Base-by-base conservation (phyloP, 2,329 filamentous ascomycete genomes). In the Fusarium piperis region DNA sequence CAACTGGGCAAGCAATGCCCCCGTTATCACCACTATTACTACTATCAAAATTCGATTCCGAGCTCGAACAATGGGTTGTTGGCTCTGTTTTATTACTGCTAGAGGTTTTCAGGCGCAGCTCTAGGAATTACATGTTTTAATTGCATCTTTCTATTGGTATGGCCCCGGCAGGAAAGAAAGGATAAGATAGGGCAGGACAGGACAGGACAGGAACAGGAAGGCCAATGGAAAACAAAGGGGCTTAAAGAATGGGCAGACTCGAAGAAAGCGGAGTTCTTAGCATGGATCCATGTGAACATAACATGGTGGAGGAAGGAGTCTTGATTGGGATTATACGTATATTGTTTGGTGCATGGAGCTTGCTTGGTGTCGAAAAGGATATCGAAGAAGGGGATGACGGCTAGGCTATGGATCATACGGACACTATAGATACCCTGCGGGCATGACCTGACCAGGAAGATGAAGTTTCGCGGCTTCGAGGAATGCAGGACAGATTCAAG, bases 391-490 rank as follows among this genome's bases (percentile, higher is more conserved):
- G 48, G 10, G 39, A 56, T 28, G 36, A 35, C 44, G 62, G 52
- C 46, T 12, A 59, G 62, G 52, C 46, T 12, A 59, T 48, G 59
- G 46, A 67, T 56, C 66, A 59, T 60, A 62, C 39, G 69, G 61
- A 59, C 48, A 62, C 26, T 69, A 73, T 67, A 72, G 68, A 74
- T 66, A 73, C 63, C 59, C 69, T 35, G 35, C 57, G 46, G 69
- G 41, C 57, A 64, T 72, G 69, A 63, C 65, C 62, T 64, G 58
- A 36, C 61, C 41, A 58, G 62, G 62, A 59, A 60, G 55, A 59
- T 52, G 62, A 68, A 72, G 69, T 67, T 68, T 71, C 62, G 57
- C 69, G 59, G 59, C 73, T 75, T 67, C 62, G 52, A 65, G 48
- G 48, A 66, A 64, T 61, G 35, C 64, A 66, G 62, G 55, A 61